These are phyloP conservation scores for Phylloporus sp. DNA, from an alignment of 768 basidiomycete species.

Conservation along the genomic window DNA sequence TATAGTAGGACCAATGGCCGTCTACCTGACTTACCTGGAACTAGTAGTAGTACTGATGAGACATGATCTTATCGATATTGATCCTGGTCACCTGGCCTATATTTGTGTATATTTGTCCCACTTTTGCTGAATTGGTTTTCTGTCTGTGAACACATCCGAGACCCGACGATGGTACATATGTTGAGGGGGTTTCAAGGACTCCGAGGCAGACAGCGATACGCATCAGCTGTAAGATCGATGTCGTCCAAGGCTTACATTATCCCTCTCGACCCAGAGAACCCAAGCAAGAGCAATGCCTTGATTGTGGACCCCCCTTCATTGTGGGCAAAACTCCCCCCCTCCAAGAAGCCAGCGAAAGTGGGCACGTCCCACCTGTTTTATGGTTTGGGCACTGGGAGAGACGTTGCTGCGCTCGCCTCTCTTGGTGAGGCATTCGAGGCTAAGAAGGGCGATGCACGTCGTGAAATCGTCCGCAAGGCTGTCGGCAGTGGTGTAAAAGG, in stretches of 20 bases:
- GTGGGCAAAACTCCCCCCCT: slow-evolving; percentile 49
- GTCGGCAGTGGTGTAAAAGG: slow-evolving; percentile 72
- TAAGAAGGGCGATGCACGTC: slow-evolving; percentile 43
- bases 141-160: slow-evolving; percentile 10
- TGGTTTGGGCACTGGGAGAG: slow-evolving; percentile 40
- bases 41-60: too few species aligned
- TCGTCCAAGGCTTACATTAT: slow-evolving; percentile 55
- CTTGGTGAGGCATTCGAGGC: slow-evolving; percentile 51
- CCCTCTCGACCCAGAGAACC: slow-evolving; percentile 49
- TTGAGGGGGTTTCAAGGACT: slow-evolving; percentile 14
- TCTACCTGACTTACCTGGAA: too few species aligned
- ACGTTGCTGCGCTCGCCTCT: slow-evolving; percentile 53
- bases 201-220: slow-evolving; percentile 17
- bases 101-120: slow-evolving; percentile 10
- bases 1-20: too few species aligned
- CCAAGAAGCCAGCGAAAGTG: slow-evolving; percentile 51
- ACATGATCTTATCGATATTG: too few species aligned
- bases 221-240: slow-evolving; percentile 38
- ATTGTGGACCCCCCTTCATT: slow-evolving; percentile 46
- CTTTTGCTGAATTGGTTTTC: neutral
- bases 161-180: slow-evolving; percentile 23
- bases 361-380: slow-evolving; percentile 67
- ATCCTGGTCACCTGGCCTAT: neutral
- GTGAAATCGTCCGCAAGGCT: slow-evolving; percentile 68
- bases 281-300: slow-evolving; percentile 25